Evolutionary conservation across 2,329 filamentous ascomycete species (phyloP), one percentile per base, ranked within the genome.

Genomic region (Hypocreales sp.): DNA sequence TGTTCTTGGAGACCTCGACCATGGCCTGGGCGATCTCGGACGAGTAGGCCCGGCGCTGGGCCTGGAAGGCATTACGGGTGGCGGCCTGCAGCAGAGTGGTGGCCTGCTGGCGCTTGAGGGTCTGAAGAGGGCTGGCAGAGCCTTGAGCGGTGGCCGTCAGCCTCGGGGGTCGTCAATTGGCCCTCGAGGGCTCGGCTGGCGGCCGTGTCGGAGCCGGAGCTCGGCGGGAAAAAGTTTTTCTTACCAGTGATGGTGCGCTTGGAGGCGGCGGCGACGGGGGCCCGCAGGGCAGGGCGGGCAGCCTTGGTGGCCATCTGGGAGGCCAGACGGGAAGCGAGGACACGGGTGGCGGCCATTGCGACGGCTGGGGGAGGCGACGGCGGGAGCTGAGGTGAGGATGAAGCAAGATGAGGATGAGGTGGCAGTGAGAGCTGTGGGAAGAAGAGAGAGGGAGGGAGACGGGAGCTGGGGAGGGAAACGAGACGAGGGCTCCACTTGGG

Each of bases 1-100:
- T 59, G 76, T 84, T 84, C 73, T 83, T 79, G 61, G 79, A 84
- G 64, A 82, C 79, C 71, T 84, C 78, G 58, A 86, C 79, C 67
- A 86, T 77, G 60, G 79, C 79, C 59, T 79, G 69, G 64, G 79
- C 79, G 61, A 86, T 80, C 74, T 86, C 79, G 53, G 79, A 84
- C 52, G 76, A 82, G 77, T 84, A 86, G 57, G 74, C 71, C 55
- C 79, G 79, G 59, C 69, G 72, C 55, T 68, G 62, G 52, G 62
- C 53, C 56, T 65, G 58, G 64, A 72, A 72, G 50, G 67, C 70
- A 59, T 71, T 65, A 60, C 69, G 68, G 54, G 62, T 63, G 56
- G 69, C 67, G 58, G 67, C 61, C 60, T 70, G 67, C 61, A 78
- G 58, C 62, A 77, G 67, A 55, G 63, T 65, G 50, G 67, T 64